These are phyloP conservation scores for Mycena belliarum DNA, from an alignment of 768 basidiomycete species.

Conservation along the genomic window DNA sequence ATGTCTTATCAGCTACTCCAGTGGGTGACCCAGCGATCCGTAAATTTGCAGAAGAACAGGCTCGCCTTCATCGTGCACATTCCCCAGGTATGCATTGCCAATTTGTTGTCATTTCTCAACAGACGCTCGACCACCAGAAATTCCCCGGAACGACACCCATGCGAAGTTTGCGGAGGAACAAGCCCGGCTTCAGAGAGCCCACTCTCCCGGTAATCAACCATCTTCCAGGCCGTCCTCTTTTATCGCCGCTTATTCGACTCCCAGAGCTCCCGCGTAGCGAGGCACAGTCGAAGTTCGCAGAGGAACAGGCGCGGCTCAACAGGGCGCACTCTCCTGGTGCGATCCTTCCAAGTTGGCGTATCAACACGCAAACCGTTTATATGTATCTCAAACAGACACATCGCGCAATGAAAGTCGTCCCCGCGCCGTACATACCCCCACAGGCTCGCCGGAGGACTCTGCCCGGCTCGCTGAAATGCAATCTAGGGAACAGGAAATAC, in stretches of 20 bases:
- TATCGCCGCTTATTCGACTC: not conserved
- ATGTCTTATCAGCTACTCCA: not conserved
- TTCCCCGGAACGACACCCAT: conserved; percentile 15
- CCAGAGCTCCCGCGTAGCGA: conserved; percentile 15
- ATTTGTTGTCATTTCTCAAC: not conserved
- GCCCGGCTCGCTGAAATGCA: conserved; percentile 15
- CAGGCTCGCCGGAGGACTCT: conserved; percentile 9
- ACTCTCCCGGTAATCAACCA: conserved; percentile 14
- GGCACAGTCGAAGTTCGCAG: conserved; percentile 4
- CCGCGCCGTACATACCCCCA: not conserved
- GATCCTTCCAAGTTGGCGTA: too few relatives aligned
- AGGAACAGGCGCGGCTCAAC: conserved; percentile 13
- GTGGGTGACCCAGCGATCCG: conserved; percentile 4
- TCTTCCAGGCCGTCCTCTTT: not conserved
- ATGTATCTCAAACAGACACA: not conserved
- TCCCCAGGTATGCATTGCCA: conserved; percentile 8
- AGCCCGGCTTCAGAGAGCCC: conserved; percentile 15
- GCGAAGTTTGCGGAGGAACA: conserved; percentile 19
- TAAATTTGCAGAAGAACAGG: conserved; percentile 23
- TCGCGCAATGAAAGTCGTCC: conserved; percentile 1
- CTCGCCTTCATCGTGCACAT: conserved; percentile 16
- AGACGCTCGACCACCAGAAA: not conserved
- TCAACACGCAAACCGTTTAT: too few relatives aligned
- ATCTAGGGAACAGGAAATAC: too few relatives aligned
- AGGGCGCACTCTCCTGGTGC: conserved; percentile 14